Percentiles rank a stretch among this genome's conserved stretches.
Conservation (phyloP, 176 grass and related monocot species). For the Carex cristatella region DNA sequence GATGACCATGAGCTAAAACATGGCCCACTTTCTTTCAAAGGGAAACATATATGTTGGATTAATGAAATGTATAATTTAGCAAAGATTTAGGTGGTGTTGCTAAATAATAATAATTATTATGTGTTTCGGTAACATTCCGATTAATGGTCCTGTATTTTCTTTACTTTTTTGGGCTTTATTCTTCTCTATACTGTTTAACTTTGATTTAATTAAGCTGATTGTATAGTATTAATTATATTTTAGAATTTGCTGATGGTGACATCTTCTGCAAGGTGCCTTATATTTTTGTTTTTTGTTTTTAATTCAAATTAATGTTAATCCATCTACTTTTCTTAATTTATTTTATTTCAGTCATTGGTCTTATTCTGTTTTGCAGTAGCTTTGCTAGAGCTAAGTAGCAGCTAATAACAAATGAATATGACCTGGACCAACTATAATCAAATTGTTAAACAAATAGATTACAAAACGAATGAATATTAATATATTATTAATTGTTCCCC, state of each 20-base stretch:
- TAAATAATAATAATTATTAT: neutral
- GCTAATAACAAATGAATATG: neutral
- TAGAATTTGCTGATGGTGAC: neutral
- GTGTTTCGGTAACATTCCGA: neutral
- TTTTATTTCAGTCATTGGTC: neutral
- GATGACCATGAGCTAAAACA: neutral
- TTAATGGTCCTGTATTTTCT: neutral
- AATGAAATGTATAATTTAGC: slow-evolving; percentile 2
- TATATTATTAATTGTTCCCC: neutral
- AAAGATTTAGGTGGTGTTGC: slow-evolving; percentile 9
- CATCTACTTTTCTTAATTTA: no score
- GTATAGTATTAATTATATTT: neutral
- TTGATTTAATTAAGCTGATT: neutral
- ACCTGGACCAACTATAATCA: neutral
- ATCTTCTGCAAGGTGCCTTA: no score
- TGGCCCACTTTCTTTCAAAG: neutral
- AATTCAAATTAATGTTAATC: no score
- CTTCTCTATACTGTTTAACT: neutral
- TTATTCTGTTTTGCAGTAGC: neutral
- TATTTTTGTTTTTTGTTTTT: no score
- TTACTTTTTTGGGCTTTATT: neutral
- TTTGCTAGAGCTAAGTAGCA: neutral
- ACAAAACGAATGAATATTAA: neutral
- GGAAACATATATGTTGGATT: no score
- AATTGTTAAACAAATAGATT: neutral